These are phyloP conservation scores for Flaveria floridana DNA, from an alignment of 140 eudicot species.

Conservation along the genomic window DNA sequence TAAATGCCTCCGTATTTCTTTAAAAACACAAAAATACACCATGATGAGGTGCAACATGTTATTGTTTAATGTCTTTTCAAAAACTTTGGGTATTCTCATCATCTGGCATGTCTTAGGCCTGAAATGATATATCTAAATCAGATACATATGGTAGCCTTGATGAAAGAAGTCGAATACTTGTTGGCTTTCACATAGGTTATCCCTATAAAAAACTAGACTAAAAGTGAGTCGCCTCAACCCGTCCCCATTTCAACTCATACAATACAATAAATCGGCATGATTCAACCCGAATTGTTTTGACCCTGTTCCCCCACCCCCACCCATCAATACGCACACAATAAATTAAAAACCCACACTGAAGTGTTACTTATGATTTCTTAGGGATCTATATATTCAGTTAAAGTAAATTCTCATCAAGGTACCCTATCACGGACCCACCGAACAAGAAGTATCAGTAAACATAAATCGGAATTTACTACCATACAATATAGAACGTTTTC, in stretches of 20 bases:
- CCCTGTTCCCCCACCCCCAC: not conserved
- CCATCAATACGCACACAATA: not conserved
- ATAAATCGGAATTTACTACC: slow-evolving; percentile 71
- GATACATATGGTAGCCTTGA: not conserved
- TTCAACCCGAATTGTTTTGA: not conserved
- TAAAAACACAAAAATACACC: not conserved
- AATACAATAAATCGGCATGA: not conserved
- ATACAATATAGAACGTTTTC: slow-evolving; percentile 87
- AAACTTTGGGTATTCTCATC: not conserved
- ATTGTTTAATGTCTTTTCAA: not conserved
- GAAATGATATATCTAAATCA: not conserved
- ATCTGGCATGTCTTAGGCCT: not conserved
- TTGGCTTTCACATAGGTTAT: not conserved
- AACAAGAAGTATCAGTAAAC: slow-evolving; percentile 53
- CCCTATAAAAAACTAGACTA: not conserved
- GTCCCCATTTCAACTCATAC: not conserved
- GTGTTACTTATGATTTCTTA: slow-evolving; percentile 36
- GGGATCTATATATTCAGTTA: slow-evolving; percentile 89
- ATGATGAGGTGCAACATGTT: not conserved
- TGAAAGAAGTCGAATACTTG: not conserved
- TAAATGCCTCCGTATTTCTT: not conserved
- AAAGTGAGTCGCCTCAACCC: not conserved
- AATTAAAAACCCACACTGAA: not conserved
- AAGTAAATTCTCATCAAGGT: slow-evolving; percentile 77
- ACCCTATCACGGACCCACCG: slow-evolving; percentile 69